Percentiles rank a stretch among this genome's conserved stretches.
These are phyloP conservation scores for Candida endomychidarum DNA, from an alignment of 805 yeast species.

Conservation along the genomic window DNA sequence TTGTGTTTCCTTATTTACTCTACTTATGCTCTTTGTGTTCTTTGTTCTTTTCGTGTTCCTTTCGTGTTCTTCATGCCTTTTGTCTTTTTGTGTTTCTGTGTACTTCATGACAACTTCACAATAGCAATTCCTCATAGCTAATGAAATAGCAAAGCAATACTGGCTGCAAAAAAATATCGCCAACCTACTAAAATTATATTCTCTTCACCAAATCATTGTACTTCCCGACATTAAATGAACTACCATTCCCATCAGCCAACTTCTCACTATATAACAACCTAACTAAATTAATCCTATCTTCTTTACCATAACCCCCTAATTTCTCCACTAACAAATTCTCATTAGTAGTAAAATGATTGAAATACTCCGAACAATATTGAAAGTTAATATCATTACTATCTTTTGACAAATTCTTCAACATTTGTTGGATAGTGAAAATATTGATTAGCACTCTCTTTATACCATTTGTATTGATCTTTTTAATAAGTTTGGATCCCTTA, in stretches of 20 bases:
- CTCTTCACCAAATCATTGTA: slow-evolving; percentile 30
- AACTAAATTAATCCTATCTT: slow-evolving; percentile 51
- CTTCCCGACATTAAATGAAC: slow-evolving; percentile 38
- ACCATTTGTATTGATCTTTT: slow-evolving; percentile 56
- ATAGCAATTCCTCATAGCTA: too few species aligned
- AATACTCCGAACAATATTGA: slow-evolving; percentile 52
- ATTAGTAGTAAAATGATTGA: slow-evolving; percentile 51
- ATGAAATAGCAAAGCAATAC: too few species aligned
- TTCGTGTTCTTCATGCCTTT: too few species aligned
- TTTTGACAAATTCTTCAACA: slow-evolving; percentile 56
- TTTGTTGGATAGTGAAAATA: slow-evolving; percentile 66
- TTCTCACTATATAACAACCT: slow-evolving; percentile 52
- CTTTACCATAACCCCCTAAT: slow-evolving; percentile 28
- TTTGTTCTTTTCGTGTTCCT: too few species aligned
- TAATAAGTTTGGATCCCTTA: slow-evolving; percentile 50
- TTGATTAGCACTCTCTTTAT: slow-evolving; percentile 58
- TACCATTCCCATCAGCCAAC: slow-evolving; percentile 38
- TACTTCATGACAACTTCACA: too few species aligned
- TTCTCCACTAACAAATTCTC: slow-evolving; percentile 47
- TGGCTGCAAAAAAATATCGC: too few species aligned
- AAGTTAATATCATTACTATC: slow-evolving; percentile 55
- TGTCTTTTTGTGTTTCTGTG: neutral
- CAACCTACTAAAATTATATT: neutral
- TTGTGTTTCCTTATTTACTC: too few species aligned
- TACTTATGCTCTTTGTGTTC: too few species aligned